Evolutionary conservation across 139 green algal species (phyloP).

Genomic region (Auxenochlorella pyrenoidosa): DNA sequence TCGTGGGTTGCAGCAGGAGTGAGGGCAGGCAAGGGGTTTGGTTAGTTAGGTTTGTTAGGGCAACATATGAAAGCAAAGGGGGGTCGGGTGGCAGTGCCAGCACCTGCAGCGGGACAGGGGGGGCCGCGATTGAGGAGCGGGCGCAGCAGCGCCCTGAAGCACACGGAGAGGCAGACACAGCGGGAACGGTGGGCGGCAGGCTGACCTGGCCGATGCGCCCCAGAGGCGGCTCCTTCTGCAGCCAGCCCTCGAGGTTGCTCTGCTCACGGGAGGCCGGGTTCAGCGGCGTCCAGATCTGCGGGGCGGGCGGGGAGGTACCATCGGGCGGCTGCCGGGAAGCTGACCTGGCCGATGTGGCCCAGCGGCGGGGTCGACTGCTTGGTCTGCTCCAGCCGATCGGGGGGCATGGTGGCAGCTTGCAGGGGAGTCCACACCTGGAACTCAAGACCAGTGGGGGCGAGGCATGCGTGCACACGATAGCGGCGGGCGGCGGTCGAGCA

Average conservation of each 20-base stretch:
- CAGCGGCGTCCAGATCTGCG: slow-evolving; percentile 79
- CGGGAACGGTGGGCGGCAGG: no score
- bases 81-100: no score
- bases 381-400: background rate
- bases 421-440: slow-evolving; percentile 76
- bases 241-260: background rate
- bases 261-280: slow-evolving; percentile 65
- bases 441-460: background rate
- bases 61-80: no score
- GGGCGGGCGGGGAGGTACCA: background rate
- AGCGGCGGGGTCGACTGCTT: background rate
- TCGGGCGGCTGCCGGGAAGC: background rate
- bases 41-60: no score
- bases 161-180: no score
- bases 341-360: slow-evolving; percentile 25
- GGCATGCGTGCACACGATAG: no score
- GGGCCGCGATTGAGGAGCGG: no score
- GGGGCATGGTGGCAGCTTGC: slow-evolving; percentile 62
- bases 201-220: slow-evolving; percentile 36
- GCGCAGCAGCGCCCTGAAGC: no score
- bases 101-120: background rate
- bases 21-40: no score
- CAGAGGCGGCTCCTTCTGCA: slow-evolving; percentile 11
- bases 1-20: no score
- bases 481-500: background rate